These are phyloP conservation scores for Knufia petricola DNA, from an alignment of 2,329 filamentous ascomycete species.

Conservation along the genomic window DNA sequence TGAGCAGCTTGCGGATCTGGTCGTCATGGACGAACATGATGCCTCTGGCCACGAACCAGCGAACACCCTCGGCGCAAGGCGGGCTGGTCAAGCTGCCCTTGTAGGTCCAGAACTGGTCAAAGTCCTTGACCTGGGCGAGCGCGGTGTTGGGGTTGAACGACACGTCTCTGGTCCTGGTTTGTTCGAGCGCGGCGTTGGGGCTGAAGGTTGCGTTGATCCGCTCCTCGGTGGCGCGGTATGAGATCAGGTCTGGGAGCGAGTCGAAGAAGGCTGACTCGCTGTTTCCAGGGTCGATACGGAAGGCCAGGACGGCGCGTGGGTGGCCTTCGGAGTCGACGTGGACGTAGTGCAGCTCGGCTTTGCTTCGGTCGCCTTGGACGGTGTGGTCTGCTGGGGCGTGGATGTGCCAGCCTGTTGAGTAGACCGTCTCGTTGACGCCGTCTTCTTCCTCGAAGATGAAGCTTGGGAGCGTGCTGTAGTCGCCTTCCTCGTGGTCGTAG, in stretches of 20 bases:
- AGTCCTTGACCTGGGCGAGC: slow-evolving; percentile 7
- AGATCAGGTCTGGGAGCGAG: slow-evolving; percentile 13
- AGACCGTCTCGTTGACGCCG: slow-evolving; percentile 40
- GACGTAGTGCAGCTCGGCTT: slow-evolving; percentile 43
- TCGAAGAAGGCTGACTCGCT: background rate
- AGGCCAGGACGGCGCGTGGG: slow-evolving; percentile 37
- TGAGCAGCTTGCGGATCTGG: slow-evolving; percentile 41
- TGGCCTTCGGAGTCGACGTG: slow-evolving; percentile 33
- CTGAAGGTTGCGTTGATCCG: slow-evolving; percentile 15
- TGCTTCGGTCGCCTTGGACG: slow-evolving; percentile 31
- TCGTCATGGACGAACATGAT: slow-evolving; percentile 34
- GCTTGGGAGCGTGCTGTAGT: slow-evolving; percentile 32
- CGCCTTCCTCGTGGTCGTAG: slow-evolving; percentile 28
- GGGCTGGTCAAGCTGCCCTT: slow-evolving; percentile 53
- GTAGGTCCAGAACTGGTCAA: slow-evolving; percentile 40
- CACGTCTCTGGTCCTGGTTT: too few species aligned
- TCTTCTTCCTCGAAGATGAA: slow-evolving; percentile 39
- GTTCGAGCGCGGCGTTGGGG: slow-evolving; percentile 13
- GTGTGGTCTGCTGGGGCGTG: slow-evolving; percentile 43
- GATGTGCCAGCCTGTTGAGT: slow-evolving; percentile 43
- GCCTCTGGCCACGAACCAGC: slow-evolving; percentile 34
- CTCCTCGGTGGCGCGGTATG: slow-evolving; percentile 28
- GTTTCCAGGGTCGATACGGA: slow-evolving; percentile 32
- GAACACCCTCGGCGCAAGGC: slow-evolving; percentile 49
- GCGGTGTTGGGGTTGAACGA: slow-evolving; percentile 12